These are phyloP conservation scores for Citrullus mucosospermus DNA, from an alignment of 306 rosid species.

Conservation along the genomic window DNA sequence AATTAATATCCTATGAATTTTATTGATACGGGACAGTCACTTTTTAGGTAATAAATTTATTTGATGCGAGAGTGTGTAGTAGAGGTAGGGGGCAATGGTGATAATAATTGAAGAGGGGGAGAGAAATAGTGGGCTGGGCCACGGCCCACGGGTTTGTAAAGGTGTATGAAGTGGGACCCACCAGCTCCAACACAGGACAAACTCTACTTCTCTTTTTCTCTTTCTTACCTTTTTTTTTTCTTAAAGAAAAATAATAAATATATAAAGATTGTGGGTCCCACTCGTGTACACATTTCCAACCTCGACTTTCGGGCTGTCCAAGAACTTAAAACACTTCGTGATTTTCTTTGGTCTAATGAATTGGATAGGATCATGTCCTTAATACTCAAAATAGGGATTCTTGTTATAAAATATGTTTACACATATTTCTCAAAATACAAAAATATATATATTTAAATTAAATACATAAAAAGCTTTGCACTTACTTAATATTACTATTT, in stretches of 20 bases:
- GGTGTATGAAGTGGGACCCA: not conserved
- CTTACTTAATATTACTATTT: too few relatives aligned
- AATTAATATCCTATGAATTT: too few relatives aligned
- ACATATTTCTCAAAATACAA: too few relatives aligned
- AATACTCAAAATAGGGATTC: too few relatives aligned
- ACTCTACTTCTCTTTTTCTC: not conserved
- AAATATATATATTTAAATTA: too few relatives aligned
- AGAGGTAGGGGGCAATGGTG: not conserved
- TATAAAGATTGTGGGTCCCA: not conserved
- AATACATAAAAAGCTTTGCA: too few relatives aligned
- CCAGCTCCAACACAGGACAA: not conserved
- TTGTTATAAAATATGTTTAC: too few relatives aligned
- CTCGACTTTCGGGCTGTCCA: not conserved
- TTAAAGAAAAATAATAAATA: not conserved
- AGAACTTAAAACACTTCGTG: too few relatives aligned
- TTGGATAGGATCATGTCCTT: too few relatives aligned
- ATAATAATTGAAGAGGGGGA: not conserved
- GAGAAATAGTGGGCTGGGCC: not conserved
- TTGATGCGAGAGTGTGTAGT: not conserved
- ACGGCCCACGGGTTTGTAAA: conserved; percentile 3
- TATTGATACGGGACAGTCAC: too few relatives aligned
- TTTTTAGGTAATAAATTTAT: too few relatives aligned
- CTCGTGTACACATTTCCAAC: not conserved
- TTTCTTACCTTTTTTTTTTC: not conserved
- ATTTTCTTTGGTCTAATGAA: too few relatives aligned